Evolutionary conservation across 352 stramenopile species (phyloP).

Genomic region (Elongisporangium anandrum): DNA sequence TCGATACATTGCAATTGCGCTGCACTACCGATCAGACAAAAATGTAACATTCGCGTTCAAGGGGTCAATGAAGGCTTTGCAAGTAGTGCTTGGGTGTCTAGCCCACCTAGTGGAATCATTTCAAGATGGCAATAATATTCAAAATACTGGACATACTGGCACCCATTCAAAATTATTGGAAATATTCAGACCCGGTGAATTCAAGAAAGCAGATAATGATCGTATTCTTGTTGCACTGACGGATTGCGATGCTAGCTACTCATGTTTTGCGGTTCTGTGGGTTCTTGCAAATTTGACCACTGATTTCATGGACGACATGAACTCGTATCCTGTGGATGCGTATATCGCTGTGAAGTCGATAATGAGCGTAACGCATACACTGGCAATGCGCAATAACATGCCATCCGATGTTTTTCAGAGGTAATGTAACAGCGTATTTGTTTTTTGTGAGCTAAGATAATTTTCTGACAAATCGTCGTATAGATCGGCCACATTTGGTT

Average conservation of each 20-base stretch:
- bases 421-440: conserved; percentile 1
- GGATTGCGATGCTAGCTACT: conserved; percentile 36
- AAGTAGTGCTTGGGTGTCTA: conserved; percentile 19
- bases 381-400: conserved; percentile 2
- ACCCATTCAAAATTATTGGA: not conserved
- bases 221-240: conserved; percentile 27
- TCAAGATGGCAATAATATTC: not conserved
- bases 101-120: conserved; percentile 14
- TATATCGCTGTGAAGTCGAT: not conserved
- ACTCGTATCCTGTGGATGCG: not conserved
- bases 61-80: conserved; percentile 17
- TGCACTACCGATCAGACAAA: conserved; percentile 27
- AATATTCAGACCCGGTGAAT: conserved; percentile 1
- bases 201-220: conserved; percentile 13
- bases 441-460: not conserved
- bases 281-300: conserved; percentile 8
- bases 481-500: conserved; percentile 20
- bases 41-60: conserved; percentile 21
- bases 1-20: conserved; percentile 35
- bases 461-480: not conserved
- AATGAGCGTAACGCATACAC: conserved; percentile 9
- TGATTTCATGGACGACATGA: not conserved
- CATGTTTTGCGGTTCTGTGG: conserved; percentile 39
- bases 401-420: conserved; percentile 5
- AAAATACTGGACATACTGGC: not conserved